Percentiles rank a stretch among this genome's conserved stretches.
phyloP scores from a whole-genome alignment of 768 basidiomycete genomes.

The Pisolithus microcarpus region DNA sequence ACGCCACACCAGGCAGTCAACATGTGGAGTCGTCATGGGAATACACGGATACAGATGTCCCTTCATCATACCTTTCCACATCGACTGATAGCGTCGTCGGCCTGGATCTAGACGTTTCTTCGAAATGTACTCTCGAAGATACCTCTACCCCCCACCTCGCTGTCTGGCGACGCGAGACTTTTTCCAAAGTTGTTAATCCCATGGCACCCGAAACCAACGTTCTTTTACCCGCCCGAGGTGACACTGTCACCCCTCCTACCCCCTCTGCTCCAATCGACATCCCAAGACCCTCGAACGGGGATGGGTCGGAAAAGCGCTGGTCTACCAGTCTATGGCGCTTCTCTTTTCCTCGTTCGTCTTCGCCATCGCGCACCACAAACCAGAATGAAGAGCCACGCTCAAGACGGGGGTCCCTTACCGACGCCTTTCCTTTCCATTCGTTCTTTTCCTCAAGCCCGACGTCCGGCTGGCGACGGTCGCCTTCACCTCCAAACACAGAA shows the following conservation, averaged over 20 bases:
- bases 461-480: slow-evolving; percentile 27
- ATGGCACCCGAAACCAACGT: slow-evolving; percentile 11
- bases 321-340: slow-evolving; percentile 29
- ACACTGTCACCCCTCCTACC: slow-evolving; percentile 5
- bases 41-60: slow-evolving; percentile 38
- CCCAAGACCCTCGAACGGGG: slow-evolving; percentile 24
- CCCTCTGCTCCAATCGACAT: slow-evolving; percentile 21
- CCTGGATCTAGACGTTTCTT: slow-evolving; percentile 24
- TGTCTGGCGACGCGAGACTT: slow-evolving; percentile 26
- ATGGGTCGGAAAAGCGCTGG: slow-evolving; percentile 24
- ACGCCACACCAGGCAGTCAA: slow-evolving; percentile 38
- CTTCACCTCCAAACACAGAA: slow-evolving; percentile 35
- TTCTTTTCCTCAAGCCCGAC: slow-evolving; percentile 27
- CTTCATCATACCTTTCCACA: slow-evolving; percentile 41
- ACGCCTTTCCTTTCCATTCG: slow-evolving; percentile 43
- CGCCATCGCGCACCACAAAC: slow-evolving; percentile 22
- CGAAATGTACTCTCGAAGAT: slow-evolving; percentile 26
- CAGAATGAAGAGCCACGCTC: slow-evolving; percentile 21
- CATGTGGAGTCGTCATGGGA: slow-evolving; percentile 51
- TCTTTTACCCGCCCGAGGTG: slow-evolving; percentile 2
- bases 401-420: slow-evolving; percentile 25
- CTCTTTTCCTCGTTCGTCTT: slow-evolving; percentile 26
- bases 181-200: slow-evolving; percentile 20
- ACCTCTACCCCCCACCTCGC: slow-evolving; percentile 25
- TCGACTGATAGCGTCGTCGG: slow-evolving; percentile 30